Conservation (phyloP, 1,139 yeast species). For the Candida buenavistaensis region DNA sequence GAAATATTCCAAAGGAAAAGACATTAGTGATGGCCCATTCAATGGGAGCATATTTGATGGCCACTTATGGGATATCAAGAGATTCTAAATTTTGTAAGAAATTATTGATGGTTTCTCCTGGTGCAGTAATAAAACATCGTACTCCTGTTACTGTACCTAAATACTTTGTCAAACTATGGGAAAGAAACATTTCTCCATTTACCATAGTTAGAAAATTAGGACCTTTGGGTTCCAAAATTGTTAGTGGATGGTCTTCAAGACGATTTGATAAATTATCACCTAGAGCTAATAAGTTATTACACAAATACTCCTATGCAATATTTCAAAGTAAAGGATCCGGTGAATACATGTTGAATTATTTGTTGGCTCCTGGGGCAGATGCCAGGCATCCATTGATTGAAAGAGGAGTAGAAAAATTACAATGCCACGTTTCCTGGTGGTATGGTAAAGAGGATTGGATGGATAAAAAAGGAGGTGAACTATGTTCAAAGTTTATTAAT, state of each 20-base stretch:
- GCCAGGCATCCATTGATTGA: constrained; percentile 64
- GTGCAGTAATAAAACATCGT: constrained; percentile 57
- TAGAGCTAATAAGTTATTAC: constrained; percentile 48
- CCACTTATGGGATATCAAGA: constrained; percentile 44
- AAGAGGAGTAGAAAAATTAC: constrained; percentile 45
- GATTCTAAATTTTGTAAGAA: constrained; percentile 47
- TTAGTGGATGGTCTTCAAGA: constrained; percentile 76
- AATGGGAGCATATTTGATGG: constrained; percentile 61
- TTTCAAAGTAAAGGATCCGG: constrained; percentile 75
- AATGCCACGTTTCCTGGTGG: constrained; percentile 62
- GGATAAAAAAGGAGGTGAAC: constrained; percentile 59
- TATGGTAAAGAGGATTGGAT: constrained; percentile 82
- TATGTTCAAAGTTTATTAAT: constrained; percentile 38
- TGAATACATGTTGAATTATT: constrained; percentile 69
- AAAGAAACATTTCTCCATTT: constrained; percentile 69
- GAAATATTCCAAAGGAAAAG: constrained; percentile 31
- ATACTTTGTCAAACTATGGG: constrained; percentile 71
- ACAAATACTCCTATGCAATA: constrained; percentile 66
- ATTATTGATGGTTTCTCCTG: constrained; percentile 58
- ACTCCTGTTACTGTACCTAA: constrained; percentile 50
- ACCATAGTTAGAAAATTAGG: constrained; percentile 63
- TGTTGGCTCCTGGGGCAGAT: constrained; percentile 73
- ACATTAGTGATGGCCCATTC: constrained; percentile 58
- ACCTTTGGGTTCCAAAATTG: constrained; percentile 66
- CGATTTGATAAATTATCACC: constrained; percentile 53